phyloP scores from a whole-genome alignment of 495 filamentous ascomycete genomes.

The Hamigera avellanea region DNA sequence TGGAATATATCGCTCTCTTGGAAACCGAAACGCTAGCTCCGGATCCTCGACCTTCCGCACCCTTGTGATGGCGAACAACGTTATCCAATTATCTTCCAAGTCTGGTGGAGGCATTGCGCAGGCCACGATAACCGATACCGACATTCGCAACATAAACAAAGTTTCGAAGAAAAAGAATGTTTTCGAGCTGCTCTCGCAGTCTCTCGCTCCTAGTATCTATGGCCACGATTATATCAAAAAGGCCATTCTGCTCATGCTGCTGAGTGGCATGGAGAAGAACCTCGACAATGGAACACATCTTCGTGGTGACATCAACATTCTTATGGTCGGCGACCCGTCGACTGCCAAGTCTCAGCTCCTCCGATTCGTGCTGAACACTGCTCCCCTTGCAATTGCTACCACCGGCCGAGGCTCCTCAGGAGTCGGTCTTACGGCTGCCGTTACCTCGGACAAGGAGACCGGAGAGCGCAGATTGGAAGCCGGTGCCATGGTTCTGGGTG shows the following conservation, averaged over 20 bases:
- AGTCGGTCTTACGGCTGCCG: slow-evolving; percentile 94
- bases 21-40: slow-evolving; percentile 81
- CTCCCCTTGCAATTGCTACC: slow-evolving; percentile 91
- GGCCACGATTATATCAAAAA: slow-evolving; percentile 98
- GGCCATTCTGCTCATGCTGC: slow-evolving; percentile 89
- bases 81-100: slow-evolving; percentile 91
- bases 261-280: slow-evolving; percentile 99
- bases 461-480: slow-evolving; percentile 91
- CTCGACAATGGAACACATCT: slow-evolving; percentile 96
- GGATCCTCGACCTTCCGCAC: slow-evolving; percentile 90
- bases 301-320: slow-evolving; percentile 96
- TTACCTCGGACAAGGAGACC: slow-evolving; percentile 94
- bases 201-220: slow-evolving; percentile 93
- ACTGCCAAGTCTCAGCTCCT: slow-evolving; percentile 97
- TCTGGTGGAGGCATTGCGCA: slow-evolving; percentile 89
- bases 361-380: slow-evolving; percentile 95
- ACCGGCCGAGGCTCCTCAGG: slow-evolving; percentile 96
- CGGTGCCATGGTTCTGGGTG: slow-evolving; percentile 96
- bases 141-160: slow-evolving; percentile 98
- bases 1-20: slow-evolving; percentile 84
- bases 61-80: slow-evolving; percentile 84
- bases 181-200: slow-evolving; percentile 89
- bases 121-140: slow-evolving; percentile 88
- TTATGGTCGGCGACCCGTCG: slow-evolving; percentile 98
- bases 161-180: slow-evolving; percentile 90